Base-by-base conservation (phyloP, 1,139 yeast species). In the Magnusiomyces paraingens region DNA sequence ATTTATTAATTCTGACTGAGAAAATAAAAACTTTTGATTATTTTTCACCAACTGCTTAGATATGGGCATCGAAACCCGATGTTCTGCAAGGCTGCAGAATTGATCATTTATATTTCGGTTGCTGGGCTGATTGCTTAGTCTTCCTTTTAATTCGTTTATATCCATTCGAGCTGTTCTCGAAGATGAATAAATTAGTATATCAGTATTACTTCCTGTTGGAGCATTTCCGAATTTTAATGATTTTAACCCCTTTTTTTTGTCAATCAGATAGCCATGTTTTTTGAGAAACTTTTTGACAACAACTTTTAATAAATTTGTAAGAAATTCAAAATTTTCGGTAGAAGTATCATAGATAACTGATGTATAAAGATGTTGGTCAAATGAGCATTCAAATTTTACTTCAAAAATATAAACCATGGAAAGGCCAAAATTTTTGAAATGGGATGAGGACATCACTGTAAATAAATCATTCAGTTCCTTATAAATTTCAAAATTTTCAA, bases 341-440 rank as follows among this genome's bases (percentile, higher is more conserved):
- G 47, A 17, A 15, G 6, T 39, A 32, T 36, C 44, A 14, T 36
- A 32, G n/a, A 17, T 8, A 17, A 39, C 26, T 0, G 80, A 74
- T 55, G 75, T 77, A 57, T 77, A 81, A 2, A 74, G 52, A 12
- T 75, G 52, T 51, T 79, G 82, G 15, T 71, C 66, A 1, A 66
- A 46, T 6, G 63, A 61, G 2, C 58, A 46, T 0, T 73, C 72
- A 17, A 75, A 70, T 1, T 51, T 52, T 2, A 80, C 60, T 35
- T 64, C 62, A 1, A 80, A 58, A 2, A 80, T 56, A 55, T 73
- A 76, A 0, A 74, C 63, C 0, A 82, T 80, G 58, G 11, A 46
- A 4, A n/a, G 15, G 67, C 65, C 29, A 56, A 62, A 10, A 47
- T 40, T 47, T 48, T 32, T 52, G 55, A 50, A 26, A 57, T 61